Evolutionary conservation across 305 asterid genomes (phyloP), one percentile per base, ranked within the genome.

Genomic region (Fraxinus greggii): DNA sequence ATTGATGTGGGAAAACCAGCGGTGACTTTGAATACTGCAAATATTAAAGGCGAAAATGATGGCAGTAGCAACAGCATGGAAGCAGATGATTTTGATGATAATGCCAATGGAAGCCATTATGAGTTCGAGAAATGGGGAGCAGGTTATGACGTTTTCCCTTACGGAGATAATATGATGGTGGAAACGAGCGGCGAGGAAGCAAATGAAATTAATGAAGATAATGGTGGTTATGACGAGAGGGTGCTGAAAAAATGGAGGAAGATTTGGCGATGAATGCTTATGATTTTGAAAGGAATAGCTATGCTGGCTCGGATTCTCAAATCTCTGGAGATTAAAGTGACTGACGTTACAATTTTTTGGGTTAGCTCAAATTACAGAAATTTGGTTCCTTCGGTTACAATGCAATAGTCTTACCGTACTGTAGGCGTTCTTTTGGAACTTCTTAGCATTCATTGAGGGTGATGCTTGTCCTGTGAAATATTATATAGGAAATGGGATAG

Each of bases 271-370:
- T 84, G 40, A 89, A 88, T 29, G 90, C 15, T 69, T 15, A 87
- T 2, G 91, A 87, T 9, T 88, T 84, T 9, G 93, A 87, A 45
- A 56, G 87, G 72, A 88, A 82, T 45, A 88, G 19, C 28, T 86
- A 63, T 9, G 95, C 89, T 28, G 91, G 83, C 35, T 92, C 92
- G 0, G 97, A 87, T 23, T 92, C 97, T 26, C 56, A 76, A 10
- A 92, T 26, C n/a, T 92, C 97, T 13, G 95, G 90, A 77, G 97
- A 92, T 56, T 91, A 92, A 79, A 93, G 97, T 72, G 97, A 92
- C 84, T 94, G 85, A 92, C 81, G 78, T 42, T 36, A 10, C 76
- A 70, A 85, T 23, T 12, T 78, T 83, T 81, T 28, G 79, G 48
- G 65, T 72, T 45, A 17, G 67, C 45, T 77, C n/a, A 84, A 32